Percentiles rank a stretch among this genome's conserved stretches.
phyloP scores from a whole-genome alignment of 106 monocot genomes.

The Acorus gramineus region DNA sequence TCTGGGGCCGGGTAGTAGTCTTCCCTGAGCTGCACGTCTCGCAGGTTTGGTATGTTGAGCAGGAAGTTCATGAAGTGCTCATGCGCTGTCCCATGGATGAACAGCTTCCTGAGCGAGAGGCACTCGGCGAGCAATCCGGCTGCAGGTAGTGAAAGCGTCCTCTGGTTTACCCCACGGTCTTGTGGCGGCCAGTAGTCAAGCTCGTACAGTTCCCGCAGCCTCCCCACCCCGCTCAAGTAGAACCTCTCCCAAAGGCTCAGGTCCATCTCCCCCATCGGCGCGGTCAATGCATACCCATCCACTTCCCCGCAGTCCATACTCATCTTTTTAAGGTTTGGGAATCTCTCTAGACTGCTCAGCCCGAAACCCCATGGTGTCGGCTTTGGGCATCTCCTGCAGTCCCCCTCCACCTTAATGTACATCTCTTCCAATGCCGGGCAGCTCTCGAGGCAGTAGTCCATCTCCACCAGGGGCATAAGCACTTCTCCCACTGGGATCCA shows the following conservation, averaged over 20 bases:
- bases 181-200: constrained; percentile 99
- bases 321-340: constrained; percentile 59
- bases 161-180: constrained; percentile 89
- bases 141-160: constrained; percentile 72
- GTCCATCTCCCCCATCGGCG: constrained; percentile 83
- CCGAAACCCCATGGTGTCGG: constrained; percentile 44
- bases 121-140: constrained; percentile 62
- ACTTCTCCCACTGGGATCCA: constrained; percentile 80
- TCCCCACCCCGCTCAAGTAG: constrained; percentile 58
- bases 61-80: constrained; percentile 97
- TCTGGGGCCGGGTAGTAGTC: constrained; percentile 97
- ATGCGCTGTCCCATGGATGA: constrained; percentile 85
- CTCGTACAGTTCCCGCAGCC: constrained; percentile 35
- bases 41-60: constrained; percentile 37
- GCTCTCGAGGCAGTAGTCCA: constrained; percentile 29
- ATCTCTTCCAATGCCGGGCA: constrained; percentile 73
- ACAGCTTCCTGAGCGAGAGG: constrained; percentile 50
- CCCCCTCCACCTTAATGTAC: constrained; percentile 80
- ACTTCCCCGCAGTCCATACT: constrained; percentile 81
- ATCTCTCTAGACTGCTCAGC: constrained; percentile 29
- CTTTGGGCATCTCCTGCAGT: constrained; percentile 45
- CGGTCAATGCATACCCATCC: constrained; percentile 67
- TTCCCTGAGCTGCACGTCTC: constrained; percentile 89
- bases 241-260: constrained; percentile 91
- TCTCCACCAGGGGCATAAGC: constrained; percentile 37